A percentile compares a stretch with the other conserved stretches of the same genome.
phyloP scores from a whole-genome alignment of 306 rosid genomes.

The Medicago ruthenica region DNA sequence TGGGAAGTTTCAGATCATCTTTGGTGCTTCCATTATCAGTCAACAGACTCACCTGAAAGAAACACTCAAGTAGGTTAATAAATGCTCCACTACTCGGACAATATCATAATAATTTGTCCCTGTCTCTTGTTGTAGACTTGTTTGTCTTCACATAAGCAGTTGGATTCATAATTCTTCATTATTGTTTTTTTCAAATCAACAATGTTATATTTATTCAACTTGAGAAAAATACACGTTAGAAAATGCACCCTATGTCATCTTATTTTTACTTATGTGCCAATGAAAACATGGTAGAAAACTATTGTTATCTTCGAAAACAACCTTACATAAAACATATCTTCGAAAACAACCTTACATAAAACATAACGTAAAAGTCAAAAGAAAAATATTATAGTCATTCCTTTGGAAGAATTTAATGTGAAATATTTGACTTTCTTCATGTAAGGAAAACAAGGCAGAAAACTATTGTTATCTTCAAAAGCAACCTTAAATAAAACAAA shows the following conservation, averaged over 20 bases:
- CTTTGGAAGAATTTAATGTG: neutral
- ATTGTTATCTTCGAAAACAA: constrained; percentile 1
- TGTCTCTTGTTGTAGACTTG: neutral
- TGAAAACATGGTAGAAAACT: constrained; percentile 8
- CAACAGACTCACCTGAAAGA: constrained; percentile 68
- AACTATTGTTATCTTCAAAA: neutral
- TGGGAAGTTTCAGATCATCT: constrained; percentile 84
- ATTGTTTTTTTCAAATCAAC: constrained; percentile 7
- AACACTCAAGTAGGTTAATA: constrained; percentile 27
- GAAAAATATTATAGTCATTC: neutral
- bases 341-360: neutral
- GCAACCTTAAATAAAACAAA: neutral
- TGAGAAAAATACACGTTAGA: neutral
- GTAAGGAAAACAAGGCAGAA: neutral
- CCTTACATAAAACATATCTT: constrained; percentile 8
- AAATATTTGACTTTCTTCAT: neutral
- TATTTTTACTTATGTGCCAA: neutral
- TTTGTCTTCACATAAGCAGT: neutral
- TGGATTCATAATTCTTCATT: neutral
- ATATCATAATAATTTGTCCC: constrained; percentile 4
- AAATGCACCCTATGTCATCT: constrained; percentile 16
- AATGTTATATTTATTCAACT: neutral
- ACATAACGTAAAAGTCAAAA: neutral
- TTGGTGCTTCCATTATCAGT: constrained; percentile 78
- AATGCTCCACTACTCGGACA: neutral